Evolutionary conservation across 495 filamentous ascomycete genomes (phyloP), one percentile per base, ranked within the genome.

Genomic region (Aspergillus funiculosus): DNA sequence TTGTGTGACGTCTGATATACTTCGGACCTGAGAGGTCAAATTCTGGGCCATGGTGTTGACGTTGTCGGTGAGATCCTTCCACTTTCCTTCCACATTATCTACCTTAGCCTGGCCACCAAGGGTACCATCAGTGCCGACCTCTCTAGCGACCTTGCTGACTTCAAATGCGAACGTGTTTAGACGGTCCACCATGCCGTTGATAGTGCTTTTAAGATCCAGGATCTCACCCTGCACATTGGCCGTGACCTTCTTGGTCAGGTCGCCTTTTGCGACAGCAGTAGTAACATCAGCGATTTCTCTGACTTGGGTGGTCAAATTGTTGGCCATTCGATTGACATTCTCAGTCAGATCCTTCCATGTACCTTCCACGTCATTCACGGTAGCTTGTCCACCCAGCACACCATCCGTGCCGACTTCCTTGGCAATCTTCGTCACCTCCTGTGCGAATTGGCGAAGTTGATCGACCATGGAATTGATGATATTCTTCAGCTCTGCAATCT

Each of bases 381-480:
- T 94, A 21, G 92, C 92, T 68, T 98, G 92, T 22, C 91, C 92
- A 58, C 92, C 92, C 3, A 98, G 78, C 35, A 90, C 83, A 57
- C 92, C 92, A 59, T 98, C 92, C 1, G 92, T 96, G 50, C 92
- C 92, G 71, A 98, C 92, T 59, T 96, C 92, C 57, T 89, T 82
- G 28, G 92, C 92, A 54, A 98, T 94, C 72, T 94, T 95, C 13
- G 92, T 97, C 37, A 98, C 92, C 73, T 98, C 90, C 35, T 91
- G 86, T 2, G 92, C 92, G 57, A 98, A 98, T 59, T 95, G 90
- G 51, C 90, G 87, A 14, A 98, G 75, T 62, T 95, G 92, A 61
- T 96, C 92, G 51, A 98, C 92, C 92, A 98, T 98, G 64, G 86
- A 89, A 64, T 98, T 98, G 70, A 98, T 97, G 30, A 94, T 98